Conservation (phyloP, 768 basidiomycete genomes). For the Leccinum subgranulosum region DNA sequence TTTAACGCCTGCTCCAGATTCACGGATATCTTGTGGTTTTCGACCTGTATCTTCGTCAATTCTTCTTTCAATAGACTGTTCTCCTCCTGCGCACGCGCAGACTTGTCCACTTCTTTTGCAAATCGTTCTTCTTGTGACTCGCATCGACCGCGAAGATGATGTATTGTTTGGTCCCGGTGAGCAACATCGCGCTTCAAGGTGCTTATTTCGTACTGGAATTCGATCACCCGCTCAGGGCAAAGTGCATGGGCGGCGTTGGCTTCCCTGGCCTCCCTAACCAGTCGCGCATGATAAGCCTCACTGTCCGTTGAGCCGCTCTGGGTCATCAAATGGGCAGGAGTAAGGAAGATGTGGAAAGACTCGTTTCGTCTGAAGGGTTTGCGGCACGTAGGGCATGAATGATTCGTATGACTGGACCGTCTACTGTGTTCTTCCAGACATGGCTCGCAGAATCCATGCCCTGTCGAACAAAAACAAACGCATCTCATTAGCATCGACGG, state of each 20-base stretch:
- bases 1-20: conserved; percentile 14
- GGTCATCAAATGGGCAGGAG: conserved; percentile 13
- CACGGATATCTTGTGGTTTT: conserved; percentile 18
- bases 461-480: conserved; percentile 17
- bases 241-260: conserved; percentile 11
- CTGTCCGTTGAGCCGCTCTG: neutral
- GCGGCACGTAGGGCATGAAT: conserved; percentile 30
- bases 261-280: conserved; percentile 13
- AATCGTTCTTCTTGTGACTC: conserved; percentile 12
- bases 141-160: conserved; percentile 15
- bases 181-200: conserved; percentile 4
- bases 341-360: conserved; percentile 26
- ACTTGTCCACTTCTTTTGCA: conserved; percentile 3
- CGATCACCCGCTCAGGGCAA: conserved; percentile 9
- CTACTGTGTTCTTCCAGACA: conserved; percentile 22
- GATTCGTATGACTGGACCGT: neutral
- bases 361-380: conserved; percentile 27
- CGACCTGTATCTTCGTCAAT: conserved; percentile 18
- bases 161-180: conserved; percentile 7
- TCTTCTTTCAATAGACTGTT: conserved; percentile 19
- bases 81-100: conserved; percentile 10
- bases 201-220: conserved; percentile 12
- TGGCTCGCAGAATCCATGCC: conserved; percentile 32
- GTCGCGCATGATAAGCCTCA: conserved; percentile 7
- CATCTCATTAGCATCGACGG: conserved; percentile 9